These are phyloP conservation scores for Aspergillus kassunensis DNA, from an alignment of 495 filamentous ascomycete species.

Conservation along the genomic window DNA sequence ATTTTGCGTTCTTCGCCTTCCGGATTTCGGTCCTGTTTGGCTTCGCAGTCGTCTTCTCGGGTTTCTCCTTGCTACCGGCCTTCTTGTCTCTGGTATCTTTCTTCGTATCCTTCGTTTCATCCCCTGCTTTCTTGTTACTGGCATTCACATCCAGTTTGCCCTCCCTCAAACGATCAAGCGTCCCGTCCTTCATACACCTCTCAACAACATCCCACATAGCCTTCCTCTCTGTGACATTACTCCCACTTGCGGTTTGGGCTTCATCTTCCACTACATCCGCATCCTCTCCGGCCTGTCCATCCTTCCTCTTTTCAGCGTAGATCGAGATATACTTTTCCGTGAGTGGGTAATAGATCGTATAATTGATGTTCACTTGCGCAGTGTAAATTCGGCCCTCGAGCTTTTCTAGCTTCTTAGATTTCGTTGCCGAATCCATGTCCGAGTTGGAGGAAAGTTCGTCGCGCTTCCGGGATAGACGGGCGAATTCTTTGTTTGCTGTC, in stretches of 20 bases:
- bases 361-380: slow-evolving; percentile 79
- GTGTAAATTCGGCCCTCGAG: slow-evolving; percentile 58
- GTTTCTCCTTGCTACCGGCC: slow-evolving; percentile 11
- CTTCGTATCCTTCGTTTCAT: slow-evolving; percentile 1
- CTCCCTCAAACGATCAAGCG: slow-evolving; percentile 52
- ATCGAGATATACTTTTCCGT: slow-evolving; percentile 75
- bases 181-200: slow-evolving; percentile 63
- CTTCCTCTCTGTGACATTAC: slow-evolving; percentile 36
- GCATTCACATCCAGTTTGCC: slow-evolving; percentile 35
- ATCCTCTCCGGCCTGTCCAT: slow-evolving; percentile 8
- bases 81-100: slow-evolving; percentile 3
- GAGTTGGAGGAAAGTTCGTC: slow-evolving; percentile 43
- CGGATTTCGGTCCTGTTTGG: slow-evolving; percentile 10
- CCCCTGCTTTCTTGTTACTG: slow-evolving; percentile 4
- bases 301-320: slow-evolving; percentile 50
- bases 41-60: slow-evolving; percentile 10
- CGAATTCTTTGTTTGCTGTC: slow-evolving; percentile 70
- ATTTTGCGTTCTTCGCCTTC: slow-evolving; percentile 15
- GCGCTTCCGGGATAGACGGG: slow-evolving; percentile 46
- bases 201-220: slow-evolving; percentile 69
- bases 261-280: slow-evolving; percentile 14
- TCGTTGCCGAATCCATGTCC: slow-evolving; percentile 31
- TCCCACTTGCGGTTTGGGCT: neutral
- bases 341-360: slow-evolving; percentile 78
- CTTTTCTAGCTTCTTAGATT: slow-evolving; percentile 42